Conservation (phyloP, 164 flowering plant species). For the Vitis amurensis region DNA sequence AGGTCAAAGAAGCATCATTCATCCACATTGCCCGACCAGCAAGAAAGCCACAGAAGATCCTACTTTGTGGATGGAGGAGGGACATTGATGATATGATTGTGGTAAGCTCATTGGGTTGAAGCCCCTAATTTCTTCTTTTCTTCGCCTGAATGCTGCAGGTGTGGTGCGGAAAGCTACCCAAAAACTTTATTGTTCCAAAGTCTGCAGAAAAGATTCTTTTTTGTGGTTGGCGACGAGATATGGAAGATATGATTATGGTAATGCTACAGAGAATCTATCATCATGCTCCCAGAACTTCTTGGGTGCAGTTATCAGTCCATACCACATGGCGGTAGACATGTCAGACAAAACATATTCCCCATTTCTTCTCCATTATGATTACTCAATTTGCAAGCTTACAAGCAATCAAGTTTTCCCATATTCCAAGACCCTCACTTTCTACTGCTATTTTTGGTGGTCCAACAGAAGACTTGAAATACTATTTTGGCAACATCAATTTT, state of each 20-base stretch:
- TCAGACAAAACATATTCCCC: conserved; percentile 9
- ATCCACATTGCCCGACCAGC: conserved; percentile 57
- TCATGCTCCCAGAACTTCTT: conserved; percentile 23
- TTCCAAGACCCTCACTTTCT: background rate
- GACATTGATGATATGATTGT: conserved; percentile 96
- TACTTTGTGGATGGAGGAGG: conserved; percentile 91
- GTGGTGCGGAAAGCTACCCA: conserved; percentile 65
- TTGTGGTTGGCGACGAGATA: conserved; percentile 93
- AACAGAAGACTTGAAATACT: too few species aligned
- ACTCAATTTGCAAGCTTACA: background rate
- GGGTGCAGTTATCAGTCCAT: conserved; percentile 18
- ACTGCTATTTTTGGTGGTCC: too few species aligned
- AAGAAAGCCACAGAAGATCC: conserved; percentile 87
- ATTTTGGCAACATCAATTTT: background rate
- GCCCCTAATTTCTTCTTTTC: conserved; percentile 58
- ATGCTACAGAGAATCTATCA: conserved; percentile 25
- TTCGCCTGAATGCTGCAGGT: conserved; percentile 71
- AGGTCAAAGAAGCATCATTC: conserved; percentile 77
- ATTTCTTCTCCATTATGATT: background rate
- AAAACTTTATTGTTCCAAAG: conserved; percentile 54
- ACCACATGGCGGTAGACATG: conserved; percentile 23
- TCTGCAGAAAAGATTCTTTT: conserved; percentile 70
- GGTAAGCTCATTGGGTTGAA: conserved; percentile 60
- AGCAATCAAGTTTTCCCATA: background rate
- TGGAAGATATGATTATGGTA: conserved; percentile 95